Evolutionary conservation across 305 asterid species (phyloP).

Genomic region (Solanum hybrid): DNA sequence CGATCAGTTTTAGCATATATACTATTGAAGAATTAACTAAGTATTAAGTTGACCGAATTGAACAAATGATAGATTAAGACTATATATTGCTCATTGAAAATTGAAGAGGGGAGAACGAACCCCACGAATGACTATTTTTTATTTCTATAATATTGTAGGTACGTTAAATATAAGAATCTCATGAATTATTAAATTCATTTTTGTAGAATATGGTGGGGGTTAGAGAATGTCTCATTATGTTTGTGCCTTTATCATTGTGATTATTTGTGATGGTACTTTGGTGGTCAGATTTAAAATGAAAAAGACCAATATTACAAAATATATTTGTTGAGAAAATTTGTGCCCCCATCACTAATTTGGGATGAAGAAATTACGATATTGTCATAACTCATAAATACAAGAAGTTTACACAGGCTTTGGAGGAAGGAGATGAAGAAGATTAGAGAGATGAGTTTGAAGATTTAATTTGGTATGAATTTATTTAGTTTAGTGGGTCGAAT

Average conservation of each 20-base stretch:
- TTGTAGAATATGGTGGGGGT: neutral
- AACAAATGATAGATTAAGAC: neutral
- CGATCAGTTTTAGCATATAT: neutral
- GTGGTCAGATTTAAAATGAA: neutral
- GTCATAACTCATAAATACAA: neutral
- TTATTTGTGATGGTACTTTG: neutral
- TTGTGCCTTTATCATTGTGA: neutral
- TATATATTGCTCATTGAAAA: too few relatives aligned
- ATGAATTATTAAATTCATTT: neutral
- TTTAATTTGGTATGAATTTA: neutral
- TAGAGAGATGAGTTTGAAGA: neutral
- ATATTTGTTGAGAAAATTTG: neutral
- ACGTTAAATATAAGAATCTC: too few relatives aligned
- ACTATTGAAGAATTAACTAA: neutral
- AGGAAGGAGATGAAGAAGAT: neutral
- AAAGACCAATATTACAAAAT: neutral
- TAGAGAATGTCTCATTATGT: neutral
- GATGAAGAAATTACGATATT: neutral
- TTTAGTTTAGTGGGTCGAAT: neutral
- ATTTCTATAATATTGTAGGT: neutral
- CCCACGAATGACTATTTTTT: neutral
- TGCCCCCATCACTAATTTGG: neutral
- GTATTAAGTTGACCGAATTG: too few relatives aligned
- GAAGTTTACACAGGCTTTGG: neutral
- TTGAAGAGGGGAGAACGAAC: neutral